Conservation (phyloP, 495 filamentous ascomycete species). For the Penicillium psychrofluorescens region DNA sequence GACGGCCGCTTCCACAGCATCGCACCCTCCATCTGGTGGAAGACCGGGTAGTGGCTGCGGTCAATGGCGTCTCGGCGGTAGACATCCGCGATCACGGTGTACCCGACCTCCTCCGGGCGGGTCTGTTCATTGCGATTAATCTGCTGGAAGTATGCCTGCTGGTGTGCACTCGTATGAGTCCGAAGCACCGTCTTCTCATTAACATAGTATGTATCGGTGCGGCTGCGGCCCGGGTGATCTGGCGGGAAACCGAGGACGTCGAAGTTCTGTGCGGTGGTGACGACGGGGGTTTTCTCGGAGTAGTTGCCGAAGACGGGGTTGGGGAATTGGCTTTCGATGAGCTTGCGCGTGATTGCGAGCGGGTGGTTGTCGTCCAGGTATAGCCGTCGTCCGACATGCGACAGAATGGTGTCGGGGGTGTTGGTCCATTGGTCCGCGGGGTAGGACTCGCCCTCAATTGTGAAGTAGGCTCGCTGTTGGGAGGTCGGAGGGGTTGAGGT, state of each 20-base stretch:
- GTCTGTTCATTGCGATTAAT: constrained; percentile 33
- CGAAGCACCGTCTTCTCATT: constrained; percentile 77
- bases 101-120: constrained; percentile 65
- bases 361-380: constrained; percentile 88
- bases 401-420: constrained; percentile 64
- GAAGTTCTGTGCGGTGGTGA: constrained; percentile 85
- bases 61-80: constrained; percentile 95
- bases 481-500: constrained; percentile 5
- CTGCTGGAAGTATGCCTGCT: constrained; percentile 74
- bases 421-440: constrained; percentile 79
- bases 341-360: constrained; percentile 77
- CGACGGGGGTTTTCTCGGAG: constrained; percentile 72
- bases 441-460: constrained; percentile 58
- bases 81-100: constrained; percentile 89
- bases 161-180: constrained; percentile 91
- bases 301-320: constrained; percentile 63
- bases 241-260: constrained; percentile 84
- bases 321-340: constrained; percentile 88
- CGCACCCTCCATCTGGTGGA: constrained; percentile 98
- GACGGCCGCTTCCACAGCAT: constrained; percentile 75
- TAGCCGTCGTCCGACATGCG: constrained; percentile 63
- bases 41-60: constrained; percentile 88
- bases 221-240: constrained; percentile 83
- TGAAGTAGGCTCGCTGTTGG: constrained; percentile 19
- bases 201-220: constrained; percentile 93